phyloP scores from a whole-genome alignment of 257 asterid species.

The Petunia axillaris region DNA sequence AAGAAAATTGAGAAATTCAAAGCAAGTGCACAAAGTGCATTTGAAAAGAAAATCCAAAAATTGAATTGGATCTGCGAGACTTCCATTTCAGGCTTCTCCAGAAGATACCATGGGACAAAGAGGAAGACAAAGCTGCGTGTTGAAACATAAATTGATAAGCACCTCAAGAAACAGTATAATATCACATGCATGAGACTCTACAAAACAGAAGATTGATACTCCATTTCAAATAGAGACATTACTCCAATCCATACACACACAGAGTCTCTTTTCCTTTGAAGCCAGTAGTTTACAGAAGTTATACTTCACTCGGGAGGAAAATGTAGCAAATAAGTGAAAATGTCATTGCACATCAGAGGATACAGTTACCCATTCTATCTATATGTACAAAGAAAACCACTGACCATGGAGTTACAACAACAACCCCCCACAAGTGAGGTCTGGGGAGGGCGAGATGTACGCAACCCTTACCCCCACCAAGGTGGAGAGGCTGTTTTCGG shows the following conservation, averaged over 20 bases:
- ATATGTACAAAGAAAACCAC: neutral
- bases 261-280: neutral
- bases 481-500: too few species aligned
- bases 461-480: too few species aligned
- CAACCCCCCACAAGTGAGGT: too few species aligned
- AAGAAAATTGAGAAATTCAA: slow-evolving; percentile 94
- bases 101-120: slow-evolving; percentile 92
- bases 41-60: slow-evolving; percentile 94
- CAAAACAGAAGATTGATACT: neutral
- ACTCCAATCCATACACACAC: neutral
- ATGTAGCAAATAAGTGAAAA: neutral
- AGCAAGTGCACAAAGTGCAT: slow-evolving; percentile 92
- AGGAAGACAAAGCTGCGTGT: slow-evolving; percentile 87
- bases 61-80: slow-evolving; percentile 84
- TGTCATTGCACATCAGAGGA: neutral
- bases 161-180: neutral
- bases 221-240: neutral
- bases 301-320: slow-evolving; percentile 14
- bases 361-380: neutral
- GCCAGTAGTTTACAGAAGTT: neutral
- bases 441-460: too few species aligned
- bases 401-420: too few species aligned
- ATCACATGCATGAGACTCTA: slow-evolving; percentile 13
- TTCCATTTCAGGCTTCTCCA: slow-evolving; percentile 97
- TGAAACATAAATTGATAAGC: slow-evolving; percentile 24